Base-by-base conservation (phyloP, 192 early-diverging fungal species). In the Phycomyces nitens region DNA sequence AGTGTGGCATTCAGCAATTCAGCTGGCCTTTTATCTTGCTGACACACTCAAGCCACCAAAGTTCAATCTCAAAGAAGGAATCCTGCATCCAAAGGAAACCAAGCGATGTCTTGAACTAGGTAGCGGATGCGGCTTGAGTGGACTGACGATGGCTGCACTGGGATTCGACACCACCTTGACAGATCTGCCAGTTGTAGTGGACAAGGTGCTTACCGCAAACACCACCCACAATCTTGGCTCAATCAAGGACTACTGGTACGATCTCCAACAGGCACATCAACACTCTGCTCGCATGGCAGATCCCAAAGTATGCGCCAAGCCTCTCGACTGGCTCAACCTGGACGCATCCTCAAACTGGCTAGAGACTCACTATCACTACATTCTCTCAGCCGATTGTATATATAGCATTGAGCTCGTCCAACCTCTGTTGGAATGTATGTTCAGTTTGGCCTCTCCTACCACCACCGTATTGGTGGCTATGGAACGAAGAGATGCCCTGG, bases 311-410 rank as follows among this genome's bases (percentile, higher is more conserved):
- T 6, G 43, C 15, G 73, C 61, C 9, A 39, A 49, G 18, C 18
- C 63, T 7, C 53, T 74, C 16, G 73, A 74, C 44, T 74, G 73
- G 73, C 40, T 70, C 16, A 39, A 49, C 15, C 42, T 71, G 2
- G 29, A 43, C 0, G 39, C 52, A 27, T 53, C 42, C 8, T 50
- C 42, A 27, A 24, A 60, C n/a, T 26, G 42, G 18, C 26, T 68
- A 16, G 40, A 58, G 12, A 18, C 60, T 14, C 62, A 54, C 16
- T 74, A 65, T 53, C 22, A 65, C 40, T 74, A 74, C 24, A 65
- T 74, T 20, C 24, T 74, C n/a, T 57, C 68, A 15, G 34, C 73
- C 16, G 73, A 74, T 47, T 74, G 73, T 62, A 61, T 74, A 23
- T 74, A 74, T 39, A 57, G 38, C 18, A 60, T 71, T 15, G 68